phyloP scores from a whole-genome alignment of 768 basidiomycete genomes.

The Ephemerocybe angulata region DNA sequence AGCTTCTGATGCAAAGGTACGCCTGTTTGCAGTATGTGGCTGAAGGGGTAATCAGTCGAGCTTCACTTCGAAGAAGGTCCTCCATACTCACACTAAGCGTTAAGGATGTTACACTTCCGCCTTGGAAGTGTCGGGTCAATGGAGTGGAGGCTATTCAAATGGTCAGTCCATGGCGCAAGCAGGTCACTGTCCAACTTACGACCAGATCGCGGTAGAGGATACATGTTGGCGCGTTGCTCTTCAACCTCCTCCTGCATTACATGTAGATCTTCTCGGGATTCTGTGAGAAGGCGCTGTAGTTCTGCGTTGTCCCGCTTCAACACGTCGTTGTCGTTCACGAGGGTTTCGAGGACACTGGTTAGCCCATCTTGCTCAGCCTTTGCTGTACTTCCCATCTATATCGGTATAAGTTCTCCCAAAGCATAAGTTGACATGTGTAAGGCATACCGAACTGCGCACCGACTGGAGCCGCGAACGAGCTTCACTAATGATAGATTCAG shows the following conservation, averaged over 20 bases:
- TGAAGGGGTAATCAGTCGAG: background rate
- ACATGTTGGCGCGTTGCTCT: conserved; percentile 56
- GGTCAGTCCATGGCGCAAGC: conserved; percentile 1
- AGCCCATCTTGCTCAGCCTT: conserved; percentile 55
- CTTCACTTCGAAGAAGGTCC: background rate
- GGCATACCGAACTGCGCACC: conserved; percentile 54
- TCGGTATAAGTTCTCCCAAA: background rate
- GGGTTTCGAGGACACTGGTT: conserved; percentile 69
- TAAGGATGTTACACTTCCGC: conserved; percentile 43
- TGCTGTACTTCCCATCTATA: conserved; percentile 39
- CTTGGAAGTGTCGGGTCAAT: conserved; percentile 38
- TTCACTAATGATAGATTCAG: conserved; percentile 63
- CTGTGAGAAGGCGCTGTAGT: conserved; percentile 66
- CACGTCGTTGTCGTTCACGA: conserved; percentile 81
- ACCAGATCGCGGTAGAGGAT: conserved; percentile 34
- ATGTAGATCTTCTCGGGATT: conserved; percentile 74
- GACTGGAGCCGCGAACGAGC: conserved; percentile 60
- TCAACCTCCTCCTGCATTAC: conserved; percentile 70
- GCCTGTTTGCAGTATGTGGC: conserved; percentile 9
- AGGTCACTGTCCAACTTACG: conserved; percentile 28
- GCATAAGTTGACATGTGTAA: conserved; percentile 3
- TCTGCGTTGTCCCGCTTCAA: conserved; percentile 81
- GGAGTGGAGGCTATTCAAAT: conserved; percentile 34
- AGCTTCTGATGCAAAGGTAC: conserved; percentile 1
- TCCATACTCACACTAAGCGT: conserved; percentile 29